Evolutionary conservation across 345 rosid genomes (phyloP).

Genomic region (thale cress (Arabidopsis thaliana)): DNA sequence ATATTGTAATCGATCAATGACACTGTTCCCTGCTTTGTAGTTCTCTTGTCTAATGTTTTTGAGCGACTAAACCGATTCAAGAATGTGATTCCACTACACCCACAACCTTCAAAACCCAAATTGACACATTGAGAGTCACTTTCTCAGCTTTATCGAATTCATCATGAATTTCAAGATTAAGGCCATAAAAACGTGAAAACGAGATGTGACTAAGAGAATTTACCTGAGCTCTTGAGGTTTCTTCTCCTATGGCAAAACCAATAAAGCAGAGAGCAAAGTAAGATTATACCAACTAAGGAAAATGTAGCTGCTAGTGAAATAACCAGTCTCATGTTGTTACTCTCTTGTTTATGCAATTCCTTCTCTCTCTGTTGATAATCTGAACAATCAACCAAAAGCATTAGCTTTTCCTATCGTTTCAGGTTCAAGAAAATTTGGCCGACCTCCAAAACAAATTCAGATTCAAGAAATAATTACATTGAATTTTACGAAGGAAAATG

Average conservation of each 20-base stretch:
- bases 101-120: slow-evolving; percentile 53
- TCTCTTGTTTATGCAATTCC: slow-evolving; percentile 49
- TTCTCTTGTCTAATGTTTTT: slow-evolving; percentile 53
- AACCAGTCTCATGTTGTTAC: slow-evolving; percentile 51
- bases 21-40: slow-evolving; percentile 46
- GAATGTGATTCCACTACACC: slow-evolving; percentile 59
- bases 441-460: neutral
- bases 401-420: slow-evolving; percentile 12
- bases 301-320: slow-evolving; percentile 64
- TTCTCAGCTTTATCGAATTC: slow-evolving; percentile 5
- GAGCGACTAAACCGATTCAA: slow-evolving; percentile 55
- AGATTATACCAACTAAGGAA: slow-evolving; percentile 52
- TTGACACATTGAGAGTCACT: slow-evolving; percentile 7
- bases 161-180: neutral
- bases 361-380: slow-evolving; percentile 53
- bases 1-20: slow-evolving; percentile 64
- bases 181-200: slow-evolving; percentile 16
- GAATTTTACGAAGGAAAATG: no score
- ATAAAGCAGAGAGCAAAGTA: slow-evolving; percentile 53
- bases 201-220: slow-evolving; percentile 1
- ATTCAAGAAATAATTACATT: neutral
- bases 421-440: slow-evolving; percentile 18
- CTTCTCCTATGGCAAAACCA: slow-evolving; percentile 58
- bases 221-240: slow-evolving; percentile 61
- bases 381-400: slow-evolving; percentile 39